A percentile compares a stretch with the other conserved stretches of the same genome.
Conservation (phyloP, 345 rosid species). For the Eucalyptus sp. region DNA sequence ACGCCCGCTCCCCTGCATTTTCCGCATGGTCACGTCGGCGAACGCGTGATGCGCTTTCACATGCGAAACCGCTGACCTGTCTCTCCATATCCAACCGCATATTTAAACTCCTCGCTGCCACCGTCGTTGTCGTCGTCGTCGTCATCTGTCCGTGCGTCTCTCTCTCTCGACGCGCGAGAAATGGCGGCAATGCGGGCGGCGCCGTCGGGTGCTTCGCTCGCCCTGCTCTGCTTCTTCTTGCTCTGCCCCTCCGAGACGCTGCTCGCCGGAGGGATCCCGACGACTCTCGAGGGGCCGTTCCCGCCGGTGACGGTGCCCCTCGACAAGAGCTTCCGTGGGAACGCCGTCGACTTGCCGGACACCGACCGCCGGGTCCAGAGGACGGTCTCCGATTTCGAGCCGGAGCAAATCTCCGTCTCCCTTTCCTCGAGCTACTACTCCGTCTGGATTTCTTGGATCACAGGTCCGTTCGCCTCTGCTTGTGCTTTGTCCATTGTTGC, state of each 20-base stretch:
- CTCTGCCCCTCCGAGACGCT: background rate
- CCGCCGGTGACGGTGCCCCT: constrained; percentile 56
- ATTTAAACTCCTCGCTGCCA: background rate
- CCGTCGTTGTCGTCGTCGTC: accelerated
- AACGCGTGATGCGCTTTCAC: background rate
- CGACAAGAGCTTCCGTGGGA: constrained; percentile 43
- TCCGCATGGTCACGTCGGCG: background rate
- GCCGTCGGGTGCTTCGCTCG: background rate
- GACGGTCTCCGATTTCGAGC: constrained; percentile 27
- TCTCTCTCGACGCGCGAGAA: background rate
- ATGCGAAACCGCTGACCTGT: background rate
- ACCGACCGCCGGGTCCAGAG: constrained; percentile 45
- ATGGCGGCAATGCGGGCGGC: background rate
- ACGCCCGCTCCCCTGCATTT: background rate
- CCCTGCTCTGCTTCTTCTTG: background rate
- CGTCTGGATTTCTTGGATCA: constrained; percentile 85
- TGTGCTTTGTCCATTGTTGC: background rate
- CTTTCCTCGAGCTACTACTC: constrained; percentile 55
- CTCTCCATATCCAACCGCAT: background rate
- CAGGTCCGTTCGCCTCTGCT: constrained; percentile 26
- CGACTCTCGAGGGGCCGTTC: constrained; percentile 75
- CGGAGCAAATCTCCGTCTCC: constrained; percentile 73
- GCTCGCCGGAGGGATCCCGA: constrained; percentile 17
- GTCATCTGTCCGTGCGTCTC: background rate
- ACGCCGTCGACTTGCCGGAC: constrained; percentile 69